Conservation (phyloP, 2,329 filamentous ascomycete species). For the Cercospora sojina region DNA sequence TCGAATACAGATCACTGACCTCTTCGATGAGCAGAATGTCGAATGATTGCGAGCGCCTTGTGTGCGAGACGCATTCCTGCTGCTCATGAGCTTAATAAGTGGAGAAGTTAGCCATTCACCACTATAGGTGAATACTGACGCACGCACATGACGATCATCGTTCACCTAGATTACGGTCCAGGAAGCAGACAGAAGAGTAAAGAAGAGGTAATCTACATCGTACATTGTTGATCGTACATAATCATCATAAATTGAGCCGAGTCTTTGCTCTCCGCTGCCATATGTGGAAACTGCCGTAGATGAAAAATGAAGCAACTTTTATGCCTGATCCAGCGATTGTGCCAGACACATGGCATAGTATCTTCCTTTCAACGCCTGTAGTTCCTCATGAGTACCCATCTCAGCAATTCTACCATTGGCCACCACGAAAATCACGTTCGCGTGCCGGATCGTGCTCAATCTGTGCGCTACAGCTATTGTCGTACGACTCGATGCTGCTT, state of each 20-base stretch:
- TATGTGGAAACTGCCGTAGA: not conserved
- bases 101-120: not conserved
- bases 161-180: too few relatives aligned
- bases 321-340: conserved; percentile 43
- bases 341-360: conserved; percentile 49
- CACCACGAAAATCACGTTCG: conserved; percentile 45
- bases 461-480: conserved; percentile 47
- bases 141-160: not conserved
- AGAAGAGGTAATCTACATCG: not conserved
- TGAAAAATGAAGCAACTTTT: not conserved
- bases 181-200: too few relatives aligned
- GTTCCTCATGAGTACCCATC: conserved; percentile 42
- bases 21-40: not conserved
- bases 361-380: conserved; percentile 41
- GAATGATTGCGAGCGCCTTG: not conserved
- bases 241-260: not conserved
- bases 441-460: conserved; percentile 41
- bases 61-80: not conserved
- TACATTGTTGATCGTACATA: not conserved
- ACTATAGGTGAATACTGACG: not conserved
- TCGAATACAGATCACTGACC: not conserved
- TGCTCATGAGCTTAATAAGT: not conserved
- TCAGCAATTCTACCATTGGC: conserved; percentile 42
- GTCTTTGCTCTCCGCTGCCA: not conserved
- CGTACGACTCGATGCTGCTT: conserved; percentile 42